Evolutionary conservation across 495 filamentous ascomycete species (phyloP).

Genomic region (Hypoxylon intermedium): DNA sequence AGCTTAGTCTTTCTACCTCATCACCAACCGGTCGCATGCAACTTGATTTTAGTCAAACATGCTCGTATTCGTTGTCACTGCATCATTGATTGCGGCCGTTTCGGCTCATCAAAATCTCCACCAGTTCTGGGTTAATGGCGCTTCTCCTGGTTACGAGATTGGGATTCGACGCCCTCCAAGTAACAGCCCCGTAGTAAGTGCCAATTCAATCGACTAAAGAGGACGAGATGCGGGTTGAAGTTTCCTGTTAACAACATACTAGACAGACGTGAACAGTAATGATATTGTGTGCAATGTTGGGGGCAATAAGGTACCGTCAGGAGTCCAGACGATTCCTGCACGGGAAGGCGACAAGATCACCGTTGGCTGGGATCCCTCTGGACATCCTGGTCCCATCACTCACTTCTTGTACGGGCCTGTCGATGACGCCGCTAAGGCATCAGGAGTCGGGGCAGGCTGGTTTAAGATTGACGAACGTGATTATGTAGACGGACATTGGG

Average conservation of each 20-base stretch:
- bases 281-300: conserved; percentile 48
- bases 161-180: conserved; percentile 48
- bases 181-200: conserved; percentile 44
- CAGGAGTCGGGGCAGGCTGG: conserved; percentile 40
- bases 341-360: conserved; percentile 46
- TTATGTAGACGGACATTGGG: conserved; percentile 41
- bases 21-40: background rate
- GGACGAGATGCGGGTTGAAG: too few species aligned
- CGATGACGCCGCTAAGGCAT: conserved; percentile 36
- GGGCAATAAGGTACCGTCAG: conserved; percentile 41
- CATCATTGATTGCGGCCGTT: conserved; percentile 30
- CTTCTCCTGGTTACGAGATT: conserved; percentile 46
- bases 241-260: background rate
- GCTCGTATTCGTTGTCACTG: conserved; percentile 19
- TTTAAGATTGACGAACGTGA: conserved; percentile 45
- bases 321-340: conserved; percentile 39
- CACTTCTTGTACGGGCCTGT: conserved; percentile 48
- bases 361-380: conserved; percentile 45
- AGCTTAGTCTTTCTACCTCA: too few species aligned
- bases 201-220: too few species aligned
- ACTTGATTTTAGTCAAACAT: conserved; percentile 16
- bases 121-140: conserved; percentile 50
- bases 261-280: conserved; percentile 41
- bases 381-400: conserved; percentile 48
- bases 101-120: conserved; percentile 50